A percentile compares a stretch with the other conserved stretches of the same genome.
Conservation (phyloP, 2,329 filamentous ascomycete species). For the Colletotrichum chrysophilum region DNA sequence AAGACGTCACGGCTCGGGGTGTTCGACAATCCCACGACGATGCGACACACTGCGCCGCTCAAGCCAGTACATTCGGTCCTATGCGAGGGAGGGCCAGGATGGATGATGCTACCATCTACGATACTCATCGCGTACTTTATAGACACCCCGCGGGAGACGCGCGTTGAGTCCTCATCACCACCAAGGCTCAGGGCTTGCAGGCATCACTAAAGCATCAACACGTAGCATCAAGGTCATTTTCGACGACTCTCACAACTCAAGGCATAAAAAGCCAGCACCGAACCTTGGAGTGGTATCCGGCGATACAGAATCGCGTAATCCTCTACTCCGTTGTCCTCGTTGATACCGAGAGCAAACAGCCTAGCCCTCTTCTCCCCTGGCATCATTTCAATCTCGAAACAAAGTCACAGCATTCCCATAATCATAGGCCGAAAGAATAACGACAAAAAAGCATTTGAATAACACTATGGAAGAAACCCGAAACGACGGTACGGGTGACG, state of each 20-base stretch:
- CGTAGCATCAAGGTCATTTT: too few relatives aligned
- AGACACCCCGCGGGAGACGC: too few relatives aligned
- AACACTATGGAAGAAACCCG: neutral
- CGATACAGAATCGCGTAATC: neutral
- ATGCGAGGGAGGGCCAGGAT: too few relatives aligned
- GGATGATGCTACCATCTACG: too few relatives aligned
- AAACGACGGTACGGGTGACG: neutral
- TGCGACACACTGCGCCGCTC: too few relatives aligned
- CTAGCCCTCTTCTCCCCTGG: neutral
- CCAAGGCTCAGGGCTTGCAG: too few relatives aligned
- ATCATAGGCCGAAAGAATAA: neutral
- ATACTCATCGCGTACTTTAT: too few relatives aligned
- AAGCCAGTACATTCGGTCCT: too few relatives aligned
- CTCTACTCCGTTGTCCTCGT: neutral
- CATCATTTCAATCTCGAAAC: neutral
- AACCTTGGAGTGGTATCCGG: neutral
- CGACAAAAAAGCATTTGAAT: neutral
- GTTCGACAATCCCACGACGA: neutral
- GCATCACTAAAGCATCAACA: too few relatives aligned
- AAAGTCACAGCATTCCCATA: neutral
- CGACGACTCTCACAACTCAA: neutral
- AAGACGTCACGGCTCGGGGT: too few relatives aligned
- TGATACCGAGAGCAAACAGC: fast-evolving
- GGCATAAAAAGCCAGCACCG: neutral
- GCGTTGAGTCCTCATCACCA: too few relatives aligned